Base-by-base conservation (phyloP, 345 rosid species). In the Salix caprea region DNA sequence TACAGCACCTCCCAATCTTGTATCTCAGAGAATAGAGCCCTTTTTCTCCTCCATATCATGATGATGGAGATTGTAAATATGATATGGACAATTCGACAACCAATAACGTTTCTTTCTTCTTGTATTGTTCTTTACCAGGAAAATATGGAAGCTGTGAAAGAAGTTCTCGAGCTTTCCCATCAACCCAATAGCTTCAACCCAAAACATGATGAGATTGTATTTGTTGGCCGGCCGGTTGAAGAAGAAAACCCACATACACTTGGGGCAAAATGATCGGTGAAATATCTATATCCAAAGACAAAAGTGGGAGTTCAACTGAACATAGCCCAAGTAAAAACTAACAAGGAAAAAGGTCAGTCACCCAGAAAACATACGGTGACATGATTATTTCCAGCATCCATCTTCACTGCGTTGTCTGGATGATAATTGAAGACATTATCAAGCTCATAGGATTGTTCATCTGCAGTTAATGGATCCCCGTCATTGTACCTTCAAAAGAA, bases 301-400 rank as follows among this genome's bases (percentile, higher is more conserved):
- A 30, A 30, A 30, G 32, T 30, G 32, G 32, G 32, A 30, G 32
- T 2, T 30, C 32, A 30, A 2, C 2, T 30, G 32, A 30, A 30
- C 32, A 30, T 30, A 30, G 2, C 32, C 32, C 32, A 30, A 2
- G 32, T 30, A 30, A 30, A 30, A 30, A 30, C 32, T 30, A 30
- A 30, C 32, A 30, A 30, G 32, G 32, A 3, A 30, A 30, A 30
- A 30, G 32, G 32, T 2, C 32, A 30, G 32, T 30, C 32, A 30
- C 32, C 32, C 32, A 30, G 32, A 30, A 30, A 30, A 23, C 37
- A 18, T 62, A 34, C 13, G 75, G 71, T 92, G 76, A 96, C 65
- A 81, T 88, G 86, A 74, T 88, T 95, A n/a, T 94, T 77, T 75
- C 97, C 97, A 12, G 91, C 78, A 78, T 97, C 97, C 77, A 86